Evolutionary conservation across 2,329 filamentous ascomycete species (phyloP), one percentile per base, ranked within the genome.

Genomic region (Emergomyces orientalis): DNA sequence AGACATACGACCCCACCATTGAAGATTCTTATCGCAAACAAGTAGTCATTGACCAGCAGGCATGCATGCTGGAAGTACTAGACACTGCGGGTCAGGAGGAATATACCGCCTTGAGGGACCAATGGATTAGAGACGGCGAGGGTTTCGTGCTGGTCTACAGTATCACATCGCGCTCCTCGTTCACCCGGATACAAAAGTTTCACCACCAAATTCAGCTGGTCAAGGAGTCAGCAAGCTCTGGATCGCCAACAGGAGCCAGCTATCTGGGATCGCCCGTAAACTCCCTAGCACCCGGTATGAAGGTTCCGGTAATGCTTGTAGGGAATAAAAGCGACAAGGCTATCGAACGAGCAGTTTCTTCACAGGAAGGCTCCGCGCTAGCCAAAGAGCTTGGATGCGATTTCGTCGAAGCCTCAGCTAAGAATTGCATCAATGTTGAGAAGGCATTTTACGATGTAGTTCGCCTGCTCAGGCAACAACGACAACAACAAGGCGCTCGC

Each of bases 371-470:
- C 19, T 89, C 91, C 68, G 91, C 92, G 60, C 80, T 97, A 47
- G 93, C 94, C 62, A 89, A 92, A 71, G 91, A 97, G 71, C 81
- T 99, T 47, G 91, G 91, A 66, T 97, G 94, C 78, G 92, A 97
- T 70, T 97, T 97, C 71, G 91, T 97, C 69, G 93, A 97, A 77
- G 92, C 93, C 1, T 97, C 92, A 7, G 93, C 93, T 43, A 97
- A 97, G 80, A 97, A 96, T 75, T 96, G 92, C 79, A 91, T 97
- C 81, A 97, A 97, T 72, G 93, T 97, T 61, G 94, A 96, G 77
- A 97, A 96, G 81, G 93, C 91, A 39, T 97, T 99, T 73, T 97
- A 96, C 77, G 94, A 99, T 73, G 94, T 99, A 8, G 94, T 97
- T 62, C 83, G 94, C 69, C 90, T 94, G 75, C 81, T 99, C 67